A percentile compares a stretch with the other conserved stretches of the same genome.
Conservation (phyloP, 352 stramenopile genomes). For the Pythium volutum region DNA sequence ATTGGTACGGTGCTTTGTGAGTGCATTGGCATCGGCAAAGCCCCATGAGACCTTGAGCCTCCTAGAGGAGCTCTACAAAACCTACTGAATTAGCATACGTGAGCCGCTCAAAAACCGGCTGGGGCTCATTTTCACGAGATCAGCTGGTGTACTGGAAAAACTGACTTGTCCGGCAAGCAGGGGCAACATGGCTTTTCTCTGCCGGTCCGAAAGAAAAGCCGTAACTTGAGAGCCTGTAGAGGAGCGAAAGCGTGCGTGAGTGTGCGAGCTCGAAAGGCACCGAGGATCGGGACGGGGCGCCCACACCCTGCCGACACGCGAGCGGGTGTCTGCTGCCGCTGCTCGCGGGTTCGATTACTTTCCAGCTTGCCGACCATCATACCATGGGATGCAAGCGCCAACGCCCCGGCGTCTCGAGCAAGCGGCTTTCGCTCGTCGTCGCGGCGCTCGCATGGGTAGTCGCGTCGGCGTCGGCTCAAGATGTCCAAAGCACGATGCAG, state of each 20-base stretch:
- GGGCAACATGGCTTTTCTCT: background rate
- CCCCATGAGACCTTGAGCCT: no score
- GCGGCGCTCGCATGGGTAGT: slow-evolving; percentile 2
- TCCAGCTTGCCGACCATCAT: background rate
- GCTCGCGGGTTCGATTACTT: background rate
- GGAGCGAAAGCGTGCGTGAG: slow-evolving; percentile 1
- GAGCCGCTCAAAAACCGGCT: slow-evolving; percentile 1
- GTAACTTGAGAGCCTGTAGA: background rate
- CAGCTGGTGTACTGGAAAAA: slow-evolving; percentile 11
- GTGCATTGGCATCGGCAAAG: no score
- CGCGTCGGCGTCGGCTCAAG: background rate
- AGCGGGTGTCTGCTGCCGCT: background rate
- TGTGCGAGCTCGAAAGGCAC: no score
- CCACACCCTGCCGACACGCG: background rate
- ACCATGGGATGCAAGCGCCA: slow-evolving; percentile 15
- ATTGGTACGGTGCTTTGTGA: no score
- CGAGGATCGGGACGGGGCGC: background rate
- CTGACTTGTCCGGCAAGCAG: slow-evolving; percentile 3
- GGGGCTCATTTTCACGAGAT: background rate
- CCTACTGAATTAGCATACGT: no score
- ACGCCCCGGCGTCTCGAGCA: background rate
- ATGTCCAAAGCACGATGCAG: background rate
- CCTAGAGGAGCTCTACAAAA: no score
- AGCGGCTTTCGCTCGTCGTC: slow-evolving; percentile 6
- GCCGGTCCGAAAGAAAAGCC: background rate